A percentile compares a stretch with the other conserved stretches of the same genome.
phyloP scores from a whole-genome alignment of 2,329 filamentous ascomycete species.

The Verticillium zaregamsianum region DNA sequence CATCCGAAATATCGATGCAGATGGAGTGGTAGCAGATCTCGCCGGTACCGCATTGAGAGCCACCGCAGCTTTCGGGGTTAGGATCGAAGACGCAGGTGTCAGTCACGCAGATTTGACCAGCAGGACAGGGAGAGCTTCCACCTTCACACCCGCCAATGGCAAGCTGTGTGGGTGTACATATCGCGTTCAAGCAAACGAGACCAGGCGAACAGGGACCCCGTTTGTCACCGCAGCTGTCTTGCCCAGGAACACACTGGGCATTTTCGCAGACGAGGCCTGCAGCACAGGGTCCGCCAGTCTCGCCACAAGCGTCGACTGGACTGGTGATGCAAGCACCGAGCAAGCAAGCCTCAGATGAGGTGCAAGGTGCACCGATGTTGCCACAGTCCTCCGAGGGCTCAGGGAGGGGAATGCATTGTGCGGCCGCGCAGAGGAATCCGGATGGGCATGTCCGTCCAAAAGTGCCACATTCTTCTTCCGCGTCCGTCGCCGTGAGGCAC shows the following conservation, averaged over 20 bases:
- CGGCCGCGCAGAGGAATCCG: not conserved
- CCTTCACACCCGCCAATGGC: slow-evolving; percentile 1
- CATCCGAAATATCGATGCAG: not conserved
- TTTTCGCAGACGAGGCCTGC: not conserved
- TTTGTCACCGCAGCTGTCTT: not conserved
- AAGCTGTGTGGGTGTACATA: not conserved
- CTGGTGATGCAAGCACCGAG: not conserved
- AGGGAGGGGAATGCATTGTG: not conserved
- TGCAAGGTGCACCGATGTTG: not conserved
- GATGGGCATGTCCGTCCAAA: not conserved
- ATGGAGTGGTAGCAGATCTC: not conserved
- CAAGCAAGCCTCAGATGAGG: not conserved
- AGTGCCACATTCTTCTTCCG: not conserved
- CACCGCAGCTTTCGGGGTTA: not conserved
- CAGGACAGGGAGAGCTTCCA: not conserved
- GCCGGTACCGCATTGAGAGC: not conserved
- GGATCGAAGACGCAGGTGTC: slow-evolving; percentile 1
- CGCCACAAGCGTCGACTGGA: not conserved
- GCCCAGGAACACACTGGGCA: not conserved
- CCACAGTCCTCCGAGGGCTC: not conserved
- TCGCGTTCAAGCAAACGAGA: not conserved
- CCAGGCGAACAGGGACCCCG: not conserved
- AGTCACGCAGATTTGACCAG: not conserved
- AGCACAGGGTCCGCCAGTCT: not conserved
- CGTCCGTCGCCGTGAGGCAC: too few relatives aligned